Evolutionary conservation across 2,329 filamentous ascomycete genomes (phyloP).

Genomic region (Aspergillus awamori): DNA sequence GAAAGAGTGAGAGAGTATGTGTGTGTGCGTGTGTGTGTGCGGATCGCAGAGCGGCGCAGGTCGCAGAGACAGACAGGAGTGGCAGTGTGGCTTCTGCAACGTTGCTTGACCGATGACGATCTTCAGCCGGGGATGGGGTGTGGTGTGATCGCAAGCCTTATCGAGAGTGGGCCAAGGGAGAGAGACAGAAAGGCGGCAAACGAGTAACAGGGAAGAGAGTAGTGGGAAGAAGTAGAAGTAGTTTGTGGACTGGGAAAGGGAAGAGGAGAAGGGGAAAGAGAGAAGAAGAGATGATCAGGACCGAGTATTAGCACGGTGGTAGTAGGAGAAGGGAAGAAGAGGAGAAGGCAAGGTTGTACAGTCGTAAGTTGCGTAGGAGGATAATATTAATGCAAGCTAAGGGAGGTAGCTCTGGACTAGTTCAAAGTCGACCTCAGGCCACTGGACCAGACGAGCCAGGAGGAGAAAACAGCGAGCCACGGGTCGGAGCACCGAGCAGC

Average conservation of each 20-base stretch:
- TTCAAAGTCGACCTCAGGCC: slow-evolving; percentile 24
- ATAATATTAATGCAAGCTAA: slow-evolving; percentile 23
- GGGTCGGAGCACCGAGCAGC: slow-evolving; percentile 27
- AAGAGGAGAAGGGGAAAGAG: slow-evolving; percentile 11
- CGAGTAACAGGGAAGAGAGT: slow-evolving; percentile 3
- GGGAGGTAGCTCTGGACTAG: slow-evolving; percentile 15
- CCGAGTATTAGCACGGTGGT: background rate
- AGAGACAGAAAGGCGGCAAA: slow-evolving; percentile 15
- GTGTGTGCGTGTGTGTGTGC: slow-evolving; percentile 4
- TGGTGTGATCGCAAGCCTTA: slow-evolving; percentile 20
- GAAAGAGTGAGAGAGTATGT: background rate
- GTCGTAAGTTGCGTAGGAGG: slow-evolving; percentile 15
- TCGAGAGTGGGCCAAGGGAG: slow-evolving; percentile 16
- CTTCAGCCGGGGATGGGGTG: slow-evolving; percentile 4
- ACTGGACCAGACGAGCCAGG: slow-evolving; percentile 20
- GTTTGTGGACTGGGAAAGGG: slow-evolving; percentile 15
- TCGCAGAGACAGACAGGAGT: slow-evolving; percentile 17
- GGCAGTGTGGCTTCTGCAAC: slow-evolving; percentile 21
- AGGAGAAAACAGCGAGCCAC: slow-evolving; percentile 18
- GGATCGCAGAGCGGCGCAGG: slow-evolving; percentile 25
- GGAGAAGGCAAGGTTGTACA: slow-evolving; percentile 18
- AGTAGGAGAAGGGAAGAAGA: slow-evolving; percentile 15
- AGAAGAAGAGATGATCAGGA: slow-evolving; percentile 16
- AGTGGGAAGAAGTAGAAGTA: background rate
- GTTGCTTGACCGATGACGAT: slow-evolving; percentile 18